Evolutionary conservation across 1,284 basidiomycete species (phyloP), one percentile per base, ranked within the genome.

Genomic region (Malassezia japonica): DNA sequence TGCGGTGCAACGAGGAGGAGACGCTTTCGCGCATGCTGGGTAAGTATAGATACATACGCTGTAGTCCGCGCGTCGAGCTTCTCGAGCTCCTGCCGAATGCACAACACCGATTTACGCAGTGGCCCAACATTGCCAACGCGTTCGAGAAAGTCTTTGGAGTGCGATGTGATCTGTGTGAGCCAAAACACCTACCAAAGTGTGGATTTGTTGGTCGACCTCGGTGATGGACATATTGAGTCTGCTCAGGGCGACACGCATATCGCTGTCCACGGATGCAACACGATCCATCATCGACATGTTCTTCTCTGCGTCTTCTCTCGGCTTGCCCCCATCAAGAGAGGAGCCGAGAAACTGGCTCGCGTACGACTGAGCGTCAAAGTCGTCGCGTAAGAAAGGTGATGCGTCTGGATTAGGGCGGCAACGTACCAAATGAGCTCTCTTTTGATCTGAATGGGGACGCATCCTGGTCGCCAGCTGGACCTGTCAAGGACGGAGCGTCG

Each of bases 171-270:
- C 42, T 32, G 21, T 2, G 15, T 44, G 40, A 42, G 40, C 20
- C 12, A 1, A n/a, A 15, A 6, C 40, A 42, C 40, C 8, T 42
- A 42, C 44, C 15, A 53, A 28, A 13, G 42, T 38, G 27, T 54
- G 51, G 27, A 54, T 54, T 6, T 40, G 20, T 16, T 48, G 46
- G 41, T 54, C 46, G 15, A 54, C 46, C 25, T 54, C 40, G 2
- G 25, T 54, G 16, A 54, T 44, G 13, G 34, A 40, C 18, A 54
- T 24, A 18, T 34, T 54, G 10, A 54, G 31, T 18, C 41, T 33
- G 33, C 46, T 54, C 32, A 54, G 15, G 12, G 46, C 40, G 6
- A 54, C 41, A 13, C 43, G 44, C 39, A 54, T 24, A 20, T 54
- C 33, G 4, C 33, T 46, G 32, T 50, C 46, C 4, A 38, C 25